Conservation (phyloP, 1,284 basidiomycete species). For the Leccinum variabile region DNA sequence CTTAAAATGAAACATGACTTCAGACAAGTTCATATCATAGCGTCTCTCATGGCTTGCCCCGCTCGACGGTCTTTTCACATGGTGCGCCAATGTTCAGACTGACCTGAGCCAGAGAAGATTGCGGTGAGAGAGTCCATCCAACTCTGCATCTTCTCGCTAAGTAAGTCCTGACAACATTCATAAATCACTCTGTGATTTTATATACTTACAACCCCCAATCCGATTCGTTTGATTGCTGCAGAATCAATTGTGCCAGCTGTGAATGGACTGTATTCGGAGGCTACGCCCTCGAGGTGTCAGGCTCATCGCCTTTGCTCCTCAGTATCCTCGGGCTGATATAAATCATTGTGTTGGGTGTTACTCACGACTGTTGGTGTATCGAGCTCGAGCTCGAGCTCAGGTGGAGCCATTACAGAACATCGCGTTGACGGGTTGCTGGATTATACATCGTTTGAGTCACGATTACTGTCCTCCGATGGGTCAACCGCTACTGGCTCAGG, state of each 20-base stretch:
- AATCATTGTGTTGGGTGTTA: conserved; percentile 44
- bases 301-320: conserved; percentile 52
- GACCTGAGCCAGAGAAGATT: too few species aligned
- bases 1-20: too few species aligned
- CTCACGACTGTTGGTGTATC: too few species aligned
- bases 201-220: conserved; percentile 38
- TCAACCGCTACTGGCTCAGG: neutral
- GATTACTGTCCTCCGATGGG: conserved; percentile 48
- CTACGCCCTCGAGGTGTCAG: conserved; percentile 54
- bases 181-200: conserved; percentile 8
- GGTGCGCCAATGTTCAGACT: too few species aligned
- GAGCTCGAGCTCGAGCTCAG: too few species aligned
- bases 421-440: conserved; percentile 25
- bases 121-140: too few species aligned
- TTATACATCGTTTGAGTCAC: conserved; percentile 42
- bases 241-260: conserved; percentile 42
- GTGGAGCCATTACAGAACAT: too few species aligned
- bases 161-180: conserved; percentile 34
- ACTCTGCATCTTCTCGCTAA: conserved; percentile 42
- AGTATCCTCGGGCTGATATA: conserved; percentile 56
- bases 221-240: conserved; percentile 55
- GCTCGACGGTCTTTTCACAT: too few species aligned
- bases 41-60: too few species aligned
- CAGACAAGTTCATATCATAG: too few species aligned
- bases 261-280: conserved; percentile 47